A percentile compares a stretch with the other conserved stretches of the same genome.
These are phyloP conservation scores for Populus hybrid DNA, from an alignment of 441 rosid species.

Conservation along the genomic window DNA sequence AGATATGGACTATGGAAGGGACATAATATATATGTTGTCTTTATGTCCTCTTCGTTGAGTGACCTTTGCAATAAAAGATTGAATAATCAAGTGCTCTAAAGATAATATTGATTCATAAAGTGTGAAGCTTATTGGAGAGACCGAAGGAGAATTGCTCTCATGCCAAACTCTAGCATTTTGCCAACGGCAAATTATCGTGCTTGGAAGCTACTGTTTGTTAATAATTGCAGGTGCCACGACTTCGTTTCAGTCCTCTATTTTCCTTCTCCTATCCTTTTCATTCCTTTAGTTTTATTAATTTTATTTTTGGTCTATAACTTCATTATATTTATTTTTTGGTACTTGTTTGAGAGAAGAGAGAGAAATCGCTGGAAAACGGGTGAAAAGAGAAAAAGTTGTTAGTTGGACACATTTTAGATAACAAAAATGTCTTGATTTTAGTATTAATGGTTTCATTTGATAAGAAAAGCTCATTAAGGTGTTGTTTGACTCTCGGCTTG, in stretches of 20 bases:
- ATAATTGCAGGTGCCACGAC: not conserved
- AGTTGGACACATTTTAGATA: too few relatives aligned
- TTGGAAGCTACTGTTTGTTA: not conserved
- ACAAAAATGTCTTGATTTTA: too few relatives aligned
- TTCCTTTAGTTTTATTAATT: too few relatives aligned
- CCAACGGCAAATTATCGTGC: not conserved
- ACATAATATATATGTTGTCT: not conserved
- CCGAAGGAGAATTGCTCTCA: not conserved
- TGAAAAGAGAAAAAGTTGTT: too few relatives aligned
- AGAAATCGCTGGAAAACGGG: fast-evolving
- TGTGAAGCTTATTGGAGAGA: not conserved
- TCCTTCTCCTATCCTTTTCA: too few relatives aligned
- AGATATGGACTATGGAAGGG: not conserved
- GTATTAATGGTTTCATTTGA: too few relatives aligned
- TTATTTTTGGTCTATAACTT: too few relatives aligned
- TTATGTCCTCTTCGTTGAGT: not conserved
- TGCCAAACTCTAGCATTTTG: not conserved
- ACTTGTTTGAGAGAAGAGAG: too few relatives aligned
- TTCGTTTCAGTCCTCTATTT: not conserved
- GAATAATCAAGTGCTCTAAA: not conserved
- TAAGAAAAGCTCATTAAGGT: too few relatives aligned
- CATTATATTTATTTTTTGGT: too few relatives aligned
- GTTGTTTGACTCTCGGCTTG: too few relatives aligned
- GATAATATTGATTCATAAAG: not conserved
- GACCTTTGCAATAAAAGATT: not conserved